phyloP scores from a whole-genome alignment of 768 basidiomycete species.

The Hebeloma cylindrosporum region DNA sequence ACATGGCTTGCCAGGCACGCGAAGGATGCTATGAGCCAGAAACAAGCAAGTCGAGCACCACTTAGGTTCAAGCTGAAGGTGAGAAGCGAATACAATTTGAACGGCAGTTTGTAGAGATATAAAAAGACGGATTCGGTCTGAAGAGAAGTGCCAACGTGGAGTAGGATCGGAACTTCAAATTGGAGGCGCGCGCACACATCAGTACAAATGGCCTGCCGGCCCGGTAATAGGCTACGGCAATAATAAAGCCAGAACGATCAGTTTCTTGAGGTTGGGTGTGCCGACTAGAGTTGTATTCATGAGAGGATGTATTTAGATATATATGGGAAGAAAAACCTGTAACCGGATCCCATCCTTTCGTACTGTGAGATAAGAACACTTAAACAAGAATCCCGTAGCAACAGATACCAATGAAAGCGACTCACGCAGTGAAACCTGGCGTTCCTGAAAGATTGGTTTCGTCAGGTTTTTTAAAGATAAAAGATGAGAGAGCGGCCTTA shows the following conservation, averaged over 20 bases:
- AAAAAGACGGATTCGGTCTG: too few species aligned
- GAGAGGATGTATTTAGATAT: too few species aligned
- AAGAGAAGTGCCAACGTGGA: too few species aligned
- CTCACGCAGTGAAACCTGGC: constrained; percentile 35
- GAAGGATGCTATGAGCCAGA: too few species aligned
- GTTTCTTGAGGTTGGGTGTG: constrained; percentile 34
- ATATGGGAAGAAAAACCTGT: constrained; percentile 25
- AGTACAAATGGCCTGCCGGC: neutral
- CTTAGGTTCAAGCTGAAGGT: too few species aligned
- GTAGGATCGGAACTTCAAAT: too few species aligned
- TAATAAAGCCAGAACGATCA: constrained; percentile 29
- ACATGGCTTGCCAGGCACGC: too few species aligned
- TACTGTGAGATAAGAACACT: constrained; percentile 19
- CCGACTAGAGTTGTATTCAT: too few species aligned
- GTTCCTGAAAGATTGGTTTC: constrained; percentile 22
- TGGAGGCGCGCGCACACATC: too few species aligned
- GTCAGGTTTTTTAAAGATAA: neutral
- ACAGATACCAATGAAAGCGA: neutral
- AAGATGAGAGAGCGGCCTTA: constrained; percentile 13
- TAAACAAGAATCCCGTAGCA: neutral
- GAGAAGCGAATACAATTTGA: too few species aligned
- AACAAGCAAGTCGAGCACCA: too few species aligned
- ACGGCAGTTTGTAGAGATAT: too few species aligned
- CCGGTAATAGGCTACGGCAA: constrained; percentile 26
- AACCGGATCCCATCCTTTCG: constrained; percentile 43